Evolutionary conservation across 2,329 filamentous ascomycete species (phyloP).

Genomic region (Calonectria pauciramosa): DNA sequence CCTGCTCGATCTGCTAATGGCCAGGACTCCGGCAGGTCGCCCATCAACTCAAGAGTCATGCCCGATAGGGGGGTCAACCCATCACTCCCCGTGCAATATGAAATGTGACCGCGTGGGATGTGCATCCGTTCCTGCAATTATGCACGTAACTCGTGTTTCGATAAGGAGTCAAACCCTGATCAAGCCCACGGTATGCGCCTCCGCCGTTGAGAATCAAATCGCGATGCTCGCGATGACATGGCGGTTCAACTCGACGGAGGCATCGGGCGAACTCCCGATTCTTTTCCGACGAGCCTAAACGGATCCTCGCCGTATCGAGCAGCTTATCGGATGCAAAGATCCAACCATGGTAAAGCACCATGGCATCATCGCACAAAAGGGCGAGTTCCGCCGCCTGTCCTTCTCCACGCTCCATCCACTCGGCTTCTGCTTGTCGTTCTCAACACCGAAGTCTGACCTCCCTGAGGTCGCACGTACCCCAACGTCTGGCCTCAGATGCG

Average conservation of each 20-base stretch:
- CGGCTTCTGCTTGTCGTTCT: background rate
- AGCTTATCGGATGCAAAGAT: conserved; percentile 1
- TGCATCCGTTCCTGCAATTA: conserved; percentile 11
- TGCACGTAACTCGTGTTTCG: background rate
- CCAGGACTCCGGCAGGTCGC: conserved; percentile 4
- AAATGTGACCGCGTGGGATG: conserved; percentile 20
- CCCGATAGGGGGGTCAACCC: background rate
- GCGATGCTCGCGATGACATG: background rate
- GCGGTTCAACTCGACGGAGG: background rate
- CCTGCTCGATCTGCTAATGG: conserved; percentile 19
- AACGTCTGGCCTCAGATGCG: conserved; percentile 19
- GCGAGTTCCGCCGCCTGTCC: background rate
- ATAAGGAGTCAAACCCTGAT: background rate
- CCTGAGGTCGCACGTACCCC: background rate
- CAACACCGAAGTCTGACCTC: background rate
- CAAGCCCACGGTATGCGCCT: background rate
- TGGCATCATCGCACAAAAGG: conserved; percentile 13
- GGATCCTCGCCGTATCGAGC: conserved; percentile 5
- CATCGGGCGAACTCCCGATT: conserved; percentile 14
- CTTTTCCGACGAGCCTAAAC: conserved; percentile 20
- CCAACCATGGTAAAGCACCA: background rate
- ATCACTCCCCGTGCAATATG: conserved; percentile 17
- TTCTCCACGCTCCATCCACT: background rate
- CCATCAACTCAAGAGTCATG: conserved; percentile 1
- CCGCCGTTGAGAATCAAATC: background rate